Evolutionary conservation across 2,329 filamentous ascomycete species (phyloP), one percentile per base, ranked within the genome.

Genomic region (Fusarium stilboides): DNA sequence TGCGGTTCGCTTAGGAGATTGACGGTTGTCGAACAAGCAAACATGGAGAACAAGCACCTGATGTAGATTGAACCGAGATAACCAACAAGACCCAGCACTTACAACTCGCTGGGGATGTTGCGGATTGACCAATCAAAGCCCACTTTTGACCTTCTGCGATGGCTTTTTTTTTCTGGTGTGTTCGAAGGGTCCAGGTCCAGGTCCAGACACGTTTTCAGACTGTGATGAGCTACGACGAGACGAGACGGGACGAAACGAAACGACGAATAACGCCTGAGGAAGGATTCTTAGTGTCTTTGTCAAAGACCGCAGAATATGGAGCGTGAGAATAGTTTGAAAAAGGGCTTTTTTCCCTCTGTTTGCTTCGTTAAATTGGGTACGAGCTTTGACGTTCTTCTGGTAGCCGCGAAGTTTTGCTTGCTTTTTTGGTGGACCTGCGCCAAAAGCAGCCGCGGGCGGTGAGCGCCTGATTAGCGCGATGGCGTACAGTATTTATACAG

Each of bases 371-470:
- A 46, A 55, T 46, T 57, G 37, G 44, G 51, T 52, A 39, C 49
- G 31, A 65, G 63, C 66, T 54, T 59, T 46, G 61, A 64, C 40
- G 39, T 44, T 54, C 26, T 19, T 53, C 49, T 49, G 34, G 33
- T 14, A 42, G 42, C 54, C 34, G 49, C 20, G 54, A 63, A 70
- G 45, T 68, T 65, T 55, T 71, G 54, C 49, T 74, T 71, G 63
- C 60, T 72, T 74, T 65, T 73, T 58, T 58, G 53, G 57, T 70
- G 63, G 68, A 45, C 26, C 50, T 46, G 62, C 67, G 64, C 62
- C 59, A 74, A 59, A 58, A 45, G 50, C 71, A 72, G 71, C 65
- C 69, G 72, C 72, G 69, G 70, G 71, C 73, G 72, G 73, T 74
- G 71, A 74, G 68, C 62, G 69, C 59, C 66, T 67, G 51, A 53